A percentile compares a stretch with the other conserved stretches of the same genome.
These are phyloP conservation scores for Rehmannia glutinosa DNA, from an alignment of 257 asterid genomes.

Conservation along the genomic window DNA sequence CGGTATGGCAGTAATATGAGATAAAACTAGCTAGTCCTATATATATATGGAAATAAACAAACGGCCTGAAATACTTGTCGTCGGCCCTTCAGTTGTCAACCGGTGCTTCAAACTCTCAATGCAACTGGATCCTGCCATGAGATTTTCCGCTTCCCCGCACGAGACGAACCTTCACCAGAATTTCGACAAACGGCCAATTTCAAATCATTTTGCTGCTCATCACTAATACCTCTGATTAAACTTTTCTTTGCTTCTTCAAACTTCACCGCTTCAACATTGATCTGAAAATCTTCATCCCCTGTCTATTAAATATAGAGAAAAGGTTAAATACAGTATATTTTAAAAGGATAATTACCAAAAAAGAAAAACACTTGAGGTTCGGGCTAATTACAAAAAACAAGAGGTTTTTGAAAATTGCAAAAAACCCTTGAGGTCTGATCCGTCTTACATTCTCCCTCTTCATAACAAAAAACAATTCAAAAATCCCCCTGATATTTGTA, in stretches of 20 bases:
- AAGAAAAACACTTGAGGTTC: too few species aligned
- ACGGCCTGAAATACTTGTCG: too few species aligned
- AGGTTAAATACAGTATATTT: background rate
- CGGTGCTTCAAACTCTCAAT: slow-evolving; percentile 59
- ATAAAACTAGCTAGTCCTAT: background rate
- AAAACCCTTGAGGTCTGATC: too few species aligned
- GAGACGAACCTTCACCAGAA: slow-evolving; percentile 65
- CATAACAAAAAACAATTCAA: too few species aligned
- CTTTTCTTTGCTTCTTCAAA: slow-evolving; percentile 48
- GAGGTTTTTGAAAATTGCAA: too few species aligned
- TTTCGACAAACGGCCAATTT: slow-evolving; percentile 68
- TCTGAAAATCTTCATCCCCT: slow-evolving; percentile 62
- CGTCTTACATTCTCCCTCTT: too few species aligned
- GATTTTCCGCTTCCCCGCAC: slow-evolving; percentile 70
- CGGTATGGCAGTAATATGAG: background rate
- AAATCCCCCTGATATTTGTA: too few species aligned
- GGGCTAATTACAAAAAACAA: too few species aligned
- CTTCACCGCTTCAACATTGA: slow-evolving; percentile 28
- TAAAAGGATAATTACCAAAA: too few species aligned
- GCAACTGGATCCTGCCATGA: slow-evolving; percentile 96
- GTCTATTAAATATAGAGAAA: slow-evolving; percentile 31
- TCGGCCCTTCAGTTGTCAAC: too few species aligned
- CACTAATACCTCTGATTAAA: slow-evolving; percentile 41
- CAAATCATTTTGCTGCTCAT: slow-evolving; percentile 62
- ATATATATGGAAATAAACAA: background rate